These are phyloP conservation scores for Trichaptum fuscoviolaceum DNA, from an alignment of 768 basidiomycete species.

Conservation along the genomic window DNA sequence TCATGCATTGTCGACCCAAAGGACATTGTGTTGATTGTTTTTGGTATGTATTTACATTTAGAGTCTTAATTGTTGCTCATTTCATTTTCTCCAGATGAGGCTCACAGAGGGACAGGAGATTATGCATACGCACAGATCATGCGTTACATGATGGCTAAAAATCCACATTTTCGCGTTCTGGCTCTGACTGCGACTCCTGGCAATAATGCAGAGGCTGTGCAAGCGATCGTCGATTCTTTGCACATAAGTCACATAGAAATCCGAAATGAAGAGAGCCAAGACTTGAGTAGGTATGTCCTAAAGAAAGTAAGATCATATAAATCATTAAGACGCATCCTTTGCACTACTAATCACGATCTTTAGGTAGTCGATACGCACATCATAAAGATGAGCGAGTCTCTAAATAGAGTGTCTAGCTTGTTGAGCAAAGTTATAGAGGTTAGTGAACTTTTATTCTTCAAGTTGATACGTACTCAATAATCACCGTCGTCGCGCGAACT, in stretches of 20 bases:
- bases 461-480: slow-evolving; percentile 6
- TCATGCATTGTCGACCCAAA: slow-evolving; percentile 67
- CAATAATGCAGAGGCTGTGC: slow-evolving; percentile 78
- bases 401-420: slow-evolving; percentile 60
- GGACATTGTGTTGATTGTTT: slow-evolving; percentile 82
- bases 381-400: slow-evolving; percentile 64
- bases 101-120: slow-evolving; percentile 89
- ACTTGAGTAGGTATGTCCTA: slow-evolving; percentile 80
- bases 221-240: slow-evolving; percentile 83
- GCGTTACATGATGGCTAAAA: slow-evolving; percentile 88
- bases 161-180: slow-evolving; percentile 87
- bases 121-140: slow-evolving; percentile 90
- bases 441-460: slow-evolving; percentile 18
- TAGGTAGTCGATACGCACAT: slow-evolving; percentile 76
- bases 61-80: background rate
- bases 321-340: slow-evolving; percentile 7
- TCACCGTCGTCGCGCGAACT: slow-evolving; percentile 15
- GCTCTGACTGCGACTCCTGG: slow-evolving; percentile 97
- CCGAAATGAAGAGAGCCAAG: slow-evolving; percentile 84
- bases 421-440: slow-evolving; percentile 75
- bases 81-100: slow-evolving; percentile 63
- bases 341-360: slow-evolving; percentile 5
- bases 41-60: slow-evolving; percentile 48
- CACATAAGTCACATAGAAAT: slow-evolving; percentile 96
- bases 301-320: slow-evolving; percentile 56